Evolutionary conservation across 768 basidiomycete genomes (phyloP).

Genomic region (Clitopilus passeckerianus): DNA sequence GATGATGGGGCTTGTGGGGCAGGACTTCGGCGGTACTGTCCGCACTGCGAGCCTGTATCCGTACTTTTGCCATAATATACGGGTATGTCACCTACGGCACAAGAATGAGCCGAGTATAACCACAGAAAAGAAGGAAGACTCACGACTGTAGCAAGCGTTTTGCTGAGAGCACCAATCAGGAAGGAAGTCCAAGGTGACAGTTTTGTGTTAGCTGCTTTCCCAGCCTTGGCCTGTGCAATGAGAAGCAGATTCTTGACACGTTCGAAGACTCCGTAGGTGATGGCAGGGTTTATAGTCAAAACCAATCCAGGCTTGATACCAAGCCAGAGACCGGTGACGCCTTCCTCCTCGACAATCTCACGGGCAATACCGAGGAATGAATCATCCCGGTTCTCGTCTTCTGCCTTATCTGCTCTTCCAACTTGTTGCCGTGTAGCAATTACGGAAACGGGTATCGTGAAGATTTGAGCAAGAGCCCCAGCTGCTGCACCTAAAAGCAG

Average conservation of each 20-base stretch:
- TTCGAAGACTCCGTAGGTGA: constrained; percentile 95
- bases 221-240: constrained; percentile 42
- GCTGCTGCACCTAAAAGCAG: constrained; percentile 87
- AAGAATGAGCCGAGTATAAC: constrained; percentile 1
- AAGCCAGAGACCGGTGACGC: constrained; percentile 85
- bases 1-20: constrained; percentile 32
- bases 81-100: constrained; percentile 79
- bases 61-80: constrained; percentile 95
- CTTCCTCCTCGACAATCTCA: constrained; percentile 88
- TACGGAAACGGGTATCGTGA: constrained; percentile 96
- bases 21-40: constrained; percentile 45
- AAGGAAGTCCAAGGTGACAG: constrained; percentile 79
- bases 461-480: constrained; percentile 93
- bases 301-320: constrained; percentile 90
- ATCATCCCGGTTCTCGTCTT: constrained; percentile 39
- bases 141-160: constrained; percentile 93
- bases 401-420: constrained; percentile 37
- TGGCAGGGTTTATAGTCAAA: constrained; percentile 96
- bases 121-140: constrained; percentile 20
- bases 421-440: constrained; percentile 98
- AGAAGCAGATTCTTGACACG: constrained; percentile 76
- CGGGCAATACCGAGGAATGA: constrained; percentile 76
- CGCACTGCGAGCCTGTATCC: constrained; percentile 81
- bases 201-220: constrained; percentile 36
- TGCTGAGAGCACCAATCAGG: constrained; percentile 85